Conservation (phyloP, 2,329 filamentous ascomycete genomes). For the Neonectria neomacrospora region DNA sequence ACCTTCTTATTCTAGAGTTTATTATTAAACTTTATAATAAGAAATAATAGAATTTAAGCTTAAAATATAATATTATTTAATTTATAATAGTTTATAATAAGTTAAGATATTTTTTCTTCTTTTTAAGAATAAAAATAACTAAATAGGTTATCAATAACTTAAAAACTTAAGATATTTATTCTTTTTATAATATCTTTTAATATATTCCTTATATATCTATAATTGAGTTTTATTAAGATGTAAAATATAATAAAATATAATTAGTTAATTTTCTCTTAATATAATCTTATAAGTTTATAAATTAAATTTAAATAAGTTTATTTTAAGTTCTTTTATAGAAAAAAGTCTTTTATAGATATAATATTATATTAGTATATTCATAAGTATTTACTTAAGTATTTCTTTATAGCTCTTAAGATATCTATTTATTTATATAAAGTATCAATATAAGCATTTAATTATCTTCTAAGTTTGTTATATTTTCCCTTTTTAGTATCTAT, state of each 20-base stretch:
- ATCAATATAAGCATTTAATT: no score
- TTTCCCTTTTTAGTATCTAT: not conserved
- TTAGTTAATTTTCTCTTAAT: slow-evolving; percentile 1
- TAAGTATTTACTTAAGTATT: no score
- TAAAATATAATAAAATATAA: slow-evolving; percentile 14
- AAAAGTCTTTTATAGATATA: not conserved
- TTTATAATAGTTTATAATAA: slow-evolving; percentile 20
- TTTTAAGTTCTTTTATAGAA: no score
- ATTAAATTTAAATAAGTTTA: slow-evolving; percentile 10
- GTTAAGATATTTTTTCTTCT: no score
- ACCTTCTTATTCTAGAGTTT: no score
- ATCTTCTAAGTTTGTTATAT: no score
- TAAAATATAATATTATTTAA: slow-evolving; percentile 46
- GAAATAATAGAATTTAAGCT: no score
- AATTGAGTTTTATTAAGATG: slow-evolving; percentile 22
- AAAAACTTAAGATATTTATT: not conserved
- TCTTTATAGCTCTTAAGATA: no score
- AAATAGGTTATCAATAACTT: not conserved
- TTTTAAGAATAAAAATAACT: no score
- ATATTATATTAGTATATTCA: no score
- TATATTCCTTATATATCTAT: slow-evolving; percentile 7
- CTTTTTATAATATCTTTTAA: slow-evolving; percentile 22
- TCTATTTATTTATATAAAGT: no score
- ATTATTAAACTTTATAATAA: no score
- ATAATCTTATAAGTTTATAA: slow-evolving; percentile 23